Evolutionary conservation across 495 filamentous ascomycete genomes (phyloP), one percentile per base, ranked within the genome.

Genomic region (Podospora bellae-mahoneyi): DNA sequence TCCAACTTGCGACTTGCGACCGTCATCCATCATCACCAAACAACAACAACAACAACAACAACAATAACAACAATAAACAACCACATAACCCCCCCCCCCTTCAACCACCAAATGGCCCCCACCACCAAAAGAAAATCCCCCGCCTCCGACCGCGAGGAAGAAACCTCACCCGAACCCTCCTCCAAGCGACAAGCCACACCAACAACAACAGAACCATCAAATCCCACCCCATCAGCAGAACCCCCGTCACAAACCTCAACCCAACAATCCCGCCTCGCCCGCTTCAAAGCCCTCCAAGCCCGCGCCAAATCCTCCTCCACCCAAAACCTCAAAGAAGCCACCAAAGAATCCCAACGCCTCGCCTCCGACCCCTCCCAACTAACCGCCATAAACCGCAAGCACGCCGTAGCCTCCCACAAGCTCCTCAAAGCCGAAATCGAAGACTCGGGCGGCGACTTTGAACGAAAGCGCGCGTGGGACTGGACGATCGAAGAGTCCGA

Each of bases 391-490:
- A 86, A 87, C 64, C 91, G 92, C 65, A 93, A 92, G 73, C 89
- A 90, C 71, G 93, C 91, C 32, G 88, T 93, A 66, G 94, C 94
- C 16, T 90, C 91, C 27, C 92, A 96, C 78, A 98, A 98, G 69
- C 89, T 99, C 5, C 85, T 97, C 39, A 96, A 96, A 80, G 92
- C 94, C 16, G 93, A 97, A 70, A 88, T 90, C 1, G 91, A 91
- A 76, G 92, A 91, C 15, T 83, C 84, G 0, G 94, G 94, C 13
- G 92, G 91, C 69, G 94, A 97, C 77, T 99, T 97, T 74, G 96
- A 99, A 80, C 90, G 95, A 66, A 97, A 98, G 81, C 89, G 96
- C 32, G 94, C 94, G 1, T 98, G 95, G 95, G 96, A 98, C 78
- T 98, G 94, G 93, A 98, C 95, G 0, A 81, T 93, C 18, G 95